Evolutionary conservation across 2,329 filamentous ascomycete genomes (phyloP).

Genomic region (Aspergillus ochraceus): DNA sequence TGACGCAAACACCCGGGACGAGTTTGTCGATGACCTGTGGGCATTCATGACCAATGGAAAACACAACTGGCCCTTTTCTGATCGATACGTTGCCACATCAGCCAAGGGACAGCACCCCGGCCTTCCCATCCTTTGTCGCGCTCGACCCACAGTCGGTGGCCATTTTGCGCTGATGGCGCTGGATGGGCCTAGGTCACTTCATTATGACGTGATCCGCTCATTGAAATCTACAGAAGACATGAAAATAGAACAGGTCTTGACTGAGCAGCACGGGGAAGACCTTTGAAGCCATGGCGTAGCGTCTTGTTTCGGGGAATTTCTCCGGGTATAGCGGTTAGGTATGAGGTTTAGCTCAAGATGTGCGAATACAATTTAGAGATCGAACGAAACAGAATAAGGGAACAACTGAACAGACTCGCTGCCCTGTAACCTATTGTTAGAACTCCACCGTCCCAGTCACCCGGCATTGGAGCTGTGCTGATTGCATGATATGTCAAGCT

Average conservation of each 20-base stretch:
- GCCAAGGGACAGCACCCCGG: conserved; percentile 32
- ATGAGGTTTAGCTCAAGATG: background rate
- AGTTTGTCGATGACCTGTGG: conserved; percentile 44
- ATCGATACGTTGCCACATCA: conserved; percentile 42
- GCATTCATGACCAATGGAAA: conserved; percentile 44
- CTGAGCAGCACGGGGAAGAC: conserved; percentile 16
- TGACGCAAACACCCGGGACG: conserved; percentile 26
- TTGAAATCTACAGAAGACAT: background rate
- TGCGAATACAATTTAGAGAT: background rate
- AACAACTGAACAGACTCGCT: background rate
- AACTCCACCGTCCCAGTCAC: background rate
- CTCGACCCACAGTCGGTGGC: conserved; percentile 44
- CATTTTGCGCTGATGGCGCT: conserved; percentile 46
- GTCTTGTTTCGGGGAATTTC: background rate
- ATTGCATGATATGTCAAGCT: background rate
- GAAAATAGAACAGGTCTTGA: background rate
- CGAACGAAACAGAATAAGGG: background rate
- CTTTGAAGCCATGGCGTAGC: conserved; percentile 3
- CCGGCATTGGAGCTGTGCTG: background rate
- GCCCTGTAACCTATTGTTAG: background rate
- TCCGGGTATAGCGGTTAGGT: background rate
- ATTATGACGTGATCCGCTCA: conserved; percentile 11
- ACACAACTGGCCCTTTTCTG: conserved; percentile 47
- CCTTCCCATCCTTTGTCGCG: conserved; percentile 34
- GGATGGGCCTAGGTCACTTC: conserved; percentile 29